These are phyloP conservation scores for Cladosporium austrohemisphaericum DNA, from an alignment of 2,329 filamentous ascomycete genomes.

Conservation along the genomic window DNA sequence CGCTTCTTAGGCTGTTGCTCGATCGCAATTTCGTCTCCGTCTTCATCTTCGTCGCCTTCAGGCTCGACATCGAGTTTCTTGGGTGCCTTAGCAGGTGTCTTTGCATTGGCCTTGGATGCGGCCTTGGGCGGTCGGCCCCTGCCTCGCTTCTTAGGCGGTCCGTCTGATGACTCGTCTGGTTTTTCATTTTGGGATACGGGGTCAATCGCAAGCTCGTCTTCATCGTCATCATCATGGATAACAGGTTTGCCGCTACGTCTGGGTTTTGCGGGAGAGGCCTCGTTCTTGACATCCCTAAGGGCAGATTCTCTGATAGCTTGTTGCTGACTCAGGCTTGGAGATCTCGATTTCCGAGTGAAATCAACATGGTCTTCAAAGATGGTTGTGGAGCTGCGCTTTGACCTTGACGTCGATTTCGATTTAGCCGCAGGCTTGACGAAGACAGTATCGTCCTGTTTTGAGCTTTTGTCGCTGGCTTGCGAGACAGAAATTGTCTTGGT, in stretches of 20 bases:
- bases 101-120: constrained; percentile 12
- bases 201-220: constrained; percentile 14
- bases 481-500: not conserved
- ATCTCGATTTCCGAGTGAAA: constrained; percentile 19
- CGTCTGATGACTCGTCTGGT: constrained; percentile 10
- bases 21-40: not conserved
- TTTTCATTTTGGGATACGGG: constrained; percentile 1
- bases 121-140: constrained; percentile 34
- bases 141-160: constrained; percentile 40
- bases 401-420: constrained; percentile 14
- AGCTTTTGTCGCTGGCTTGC: not conserved
- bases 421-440: constrained; percentile 17
- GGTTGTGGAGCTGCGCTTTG: constrained; percentile 30
- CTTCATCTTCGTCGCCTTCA: not conserved
- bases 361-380: constrained; percentile 35
- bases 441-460: constrained; percentile 13
- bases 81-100: not conserved
- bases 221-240: constrained; percentile 6
- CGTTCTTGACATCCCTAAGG: constrained; percentile 19
- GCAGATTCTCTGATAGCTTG: constrained; percentile 29
- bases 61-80: not conserved
- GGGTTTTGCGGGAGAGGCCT: constrained; percentile 2
- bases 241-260: constrained; percentile 7
- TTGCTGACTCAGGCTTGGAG: constrained; percentile 31
- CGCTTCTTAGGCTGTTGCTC: constrained; percentile 8